These are phyloP conservation scores for Dissophora globulifera DNA, from an alignment of 192 early-diverging fungal genomes.

Conservation along the genomic window DNA sequence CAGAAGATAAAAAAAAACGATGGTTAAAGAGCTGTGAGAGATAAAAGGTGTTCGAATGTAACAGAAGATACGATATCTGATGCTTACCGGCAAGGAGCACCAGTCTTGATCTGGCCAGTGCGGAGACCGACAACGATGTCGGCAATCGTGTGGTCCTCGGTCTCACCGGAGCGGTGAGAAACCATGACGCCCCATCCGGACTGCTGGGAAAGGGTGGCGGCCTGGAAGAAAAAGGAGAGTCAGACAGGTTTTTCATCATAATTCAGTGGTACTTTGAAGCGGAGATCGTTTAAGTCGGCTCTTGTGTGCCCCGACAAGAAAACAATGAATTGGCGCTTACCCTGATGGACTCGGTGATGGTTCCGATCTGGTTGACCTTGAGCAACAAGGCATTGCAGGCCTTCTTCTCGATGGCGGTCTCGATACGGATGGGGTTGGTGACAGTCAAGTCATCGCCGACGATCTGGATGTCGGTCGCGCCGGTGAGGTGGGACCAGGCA, in stretches of 20 bases:
- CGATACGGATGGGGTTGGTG: constrained; percentile 95
- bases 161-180: constrained; percentile 98
- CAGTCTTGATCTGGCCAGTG: constrained; percentile 98
- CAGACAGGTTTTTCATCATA: too few relatives aligned
- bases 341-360: constrained; percentile 92
- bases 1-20: too few relatives aligned
- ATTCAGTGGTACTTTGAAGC: too few relatives aligned
- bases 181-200: constrained; percentile 99
- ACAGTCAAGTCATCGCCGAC: constrained; percentile 98
- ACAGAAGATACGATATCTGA: too few relatives aligned
- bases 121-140: constrained; percentile 97
- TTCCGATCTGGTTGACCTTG: constrained; percentile 99
- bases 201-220: constrained; percentile 73
- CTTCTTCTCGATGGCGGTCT: constrained; percentile 92
- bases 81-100: constrained; percentile 89
- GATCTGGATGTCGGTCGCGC: constrained; percentile 77
- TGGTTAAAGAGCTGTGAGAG: too few relatives aligned
- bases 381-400: constrained; percentile 93
- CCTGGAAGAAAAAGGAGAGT: constrained; percentile 44
- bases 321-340: constrained; percentile 9
- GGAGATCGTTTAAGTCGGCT: too few relatives aligned
- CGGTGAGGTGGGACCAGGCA: constrained; percentile 85
- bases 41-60: too few relatives aligned
- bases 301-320: neutral
- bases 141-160: constrained; percentile 95